These are phyloP conservation scores for Alternaria alternata DNA, from an alignment of 2,329 filamentous ascomycete genomes.

Conservation along the genomic window DNA sequence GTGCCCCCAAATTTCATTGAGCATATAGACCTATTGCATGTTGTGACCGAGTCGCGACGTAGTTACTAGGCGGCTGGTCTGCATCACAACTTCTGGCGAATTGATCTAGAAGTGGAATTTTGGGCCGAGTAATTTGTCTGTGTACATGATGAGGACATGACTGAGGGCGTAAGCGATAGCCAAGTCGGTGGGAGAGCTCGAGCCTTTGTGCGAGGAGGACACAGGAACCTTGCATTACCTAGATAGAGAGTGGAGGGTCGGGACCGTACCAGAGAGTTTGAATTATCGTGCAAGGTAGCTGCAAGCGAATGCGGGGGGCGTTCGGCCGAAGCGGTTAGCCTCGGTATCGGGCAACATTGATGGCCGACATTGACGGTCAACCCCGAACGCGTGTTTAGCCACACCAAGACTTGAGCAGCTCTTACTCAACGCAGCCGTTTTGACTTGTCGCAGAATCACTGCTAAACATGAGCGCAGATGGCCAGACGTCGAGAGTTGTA, in stretches of 20 bases:
- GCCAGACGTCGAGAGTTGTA: constrained; percentile 28
- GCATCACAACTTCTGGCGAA: neutral
- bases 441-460: neutral
- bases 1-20: no score
- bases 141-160: no score
- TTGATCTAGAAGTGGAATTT: no score
- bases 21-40: neutral
- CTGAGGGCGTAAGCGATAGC: no score
- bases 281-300: neutral
- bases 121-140: no score
- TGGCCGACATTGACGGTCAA: neutral
- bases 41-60: neutral
- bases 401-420: neutral
- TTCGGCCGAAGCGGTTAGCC: constrained; percentile 5
- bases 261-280: neutral
- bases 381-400: neutral
- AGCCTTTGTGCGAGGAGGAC: no score
- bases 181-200: no score
- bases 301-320: neutral
- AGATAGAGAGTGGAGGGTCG: neutral
- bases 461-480: constrained; percentile 28
- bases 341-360: neutral
- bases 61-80: neutral
- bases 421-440: neutral
- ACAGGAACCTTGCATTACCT: neutral